A percentile compares a stretch with the other conserved stretches of the same genome.
These are phyloP conservation scores for Cicer cuneatum DNA, from an alignment of 306 rosid species.

Conservation along the genomic window DNA sequence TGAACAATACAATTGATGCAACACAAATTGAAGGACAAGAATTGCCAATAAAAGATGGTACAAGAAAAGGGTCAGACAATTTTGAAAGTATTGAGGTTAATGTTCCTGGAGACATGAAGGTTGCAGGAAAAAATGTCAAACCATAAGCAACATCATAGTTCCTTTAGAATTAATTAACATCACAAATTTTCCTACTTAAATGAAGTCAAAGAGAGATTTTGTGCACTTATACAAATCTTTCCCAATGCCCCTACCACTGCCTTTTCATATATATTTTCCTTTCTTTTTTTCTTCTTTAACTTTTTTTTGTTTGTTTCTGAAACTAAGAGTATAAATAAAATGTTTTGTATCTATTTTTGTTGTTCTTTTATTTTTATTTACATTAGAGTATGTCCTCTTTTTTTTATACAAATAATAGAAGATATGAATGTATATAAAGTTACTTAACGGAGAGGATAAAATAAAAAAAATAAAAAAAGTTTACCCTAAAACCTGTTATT, in stretches of 20 bases:
- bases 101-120: constrained; percentile 44
- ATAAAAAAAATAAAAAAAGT: too few relatives aligned
- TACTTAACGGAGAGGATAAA: too few relatives aligned
- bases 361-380: neutral
- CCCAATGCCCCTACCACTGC: constrained; percentile 29
- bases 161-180: constrained; percentile 21
- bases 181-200: constrained; percentile 45
- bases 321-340: constrained; percentile 40
- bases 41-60: constrained; percentile 62
- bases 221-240: constrained; percentile 42
- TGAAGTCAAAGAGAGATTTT: constrained; percentile 46
- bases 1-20: constrained; percentile 16
- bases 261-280: constrained; percentile 33
- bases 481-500: too few relatives aligned
- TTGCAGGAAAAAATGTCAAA: constrained; percentile 31
- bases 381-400: neutral
- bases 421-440: too few relatives aligned
- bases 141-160: constrained; percentile 31
- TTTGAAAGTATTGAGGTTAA: constrained; percentile 48
- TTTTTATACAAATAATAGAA: too few relatives aligned
- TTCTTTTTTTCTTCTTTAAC: neutral
- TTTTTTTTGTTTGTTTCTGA: constrained; percentile 4
- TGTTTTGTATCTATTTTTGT: constrained; percentile 11
- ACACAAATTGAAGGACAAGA: constrained; percentile 54
- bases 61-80: constrained; percentile 45